These are phyloP conservation scores for Monosporascus sp. DNA, from an alignment of 2,329 filamentous ascomycete genomes.

Conservation along the genomic window DNA sequence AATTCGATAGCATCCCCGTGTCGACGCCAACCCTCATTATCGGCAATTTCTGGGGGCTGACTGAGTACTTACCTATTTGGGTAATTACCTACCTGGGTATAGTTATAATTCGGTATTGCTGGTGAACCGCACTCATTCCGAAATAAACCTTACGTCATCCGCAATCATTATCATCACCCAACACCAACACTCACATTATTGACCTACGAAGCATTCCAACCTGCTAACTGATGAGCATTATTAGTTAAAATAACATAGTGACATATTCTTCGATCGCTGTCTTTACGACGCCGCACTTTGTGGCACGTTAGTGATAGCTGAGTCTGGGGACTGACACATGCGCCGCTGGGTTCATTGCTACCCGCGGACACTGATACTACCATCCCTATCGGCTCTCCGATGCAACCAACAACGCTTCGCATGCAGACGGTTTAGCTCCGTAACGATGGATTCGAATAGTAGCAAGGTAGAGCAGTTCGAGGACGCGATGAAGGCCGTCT, in stretches of 20 bases:
- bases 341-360: neutral
- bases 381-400: neutral
- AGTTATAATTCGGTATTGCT: too few relatives aligned
- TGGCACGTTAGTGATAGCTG: neutral
- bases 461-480: slow-evolving; percentile 19
- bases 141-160: neutral
- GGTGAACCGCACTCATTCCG: neutral
- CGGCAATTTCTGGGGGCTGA: too few relatives aligned
- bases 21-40: too few relatives aligned
- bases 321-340: neutral
- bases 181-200: neutral
- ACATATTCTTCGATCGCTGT: neutral
- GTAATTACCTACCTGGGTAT: too few relatives aligned
- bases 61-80: too few relatives aligned
- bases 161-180: neutral
- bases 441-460: neutral
- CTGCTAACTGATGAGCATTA: neutral
- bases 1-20: too few relatives aligned
- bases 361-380: neutral
- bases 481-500: slow-evolving; percentile 32
- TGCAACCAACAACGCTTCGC: neutral
- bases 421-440: neutral
- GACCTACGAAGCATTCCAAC: neutral
- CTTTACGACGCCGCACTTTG: neutral
- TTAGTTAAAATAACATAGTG: neutral